Conservation (phyloP, 768 basidiomycete species). For the Lactarius psammicola region DNA sequence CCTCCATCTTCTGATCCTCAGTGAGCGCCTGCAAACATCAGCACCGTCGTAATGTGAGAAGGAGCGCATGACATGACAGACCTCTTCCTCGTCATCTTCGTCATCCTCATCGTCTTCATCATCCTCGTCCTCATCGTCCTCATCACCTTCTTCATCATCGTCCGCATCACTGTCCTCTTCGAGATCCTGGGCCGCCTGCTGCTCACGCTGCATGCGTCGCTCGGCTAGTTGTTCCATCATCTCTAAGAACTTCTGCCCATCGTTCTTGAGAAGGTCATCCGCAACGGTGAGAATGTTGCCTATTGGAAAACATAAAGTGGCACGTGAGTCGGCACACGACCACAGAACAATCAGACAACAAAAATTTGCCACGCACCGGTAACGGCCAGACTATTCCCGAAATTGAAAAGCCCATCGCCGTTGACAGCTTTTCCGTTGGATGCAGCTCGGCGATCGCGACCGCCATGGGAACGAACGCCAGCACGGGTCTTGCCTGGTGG, state of each 20-base stretch:
- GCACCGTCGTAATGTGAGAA: slow-evolving; percentile 21
- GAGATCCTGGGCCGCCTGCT: slow-evolving; percentile 50
- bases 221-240: slow-evolving; percentile 99
- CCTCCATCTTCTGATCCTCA: slow-evolving; percentile 98
- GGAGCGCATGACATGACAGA: slow-evolving; percentile 11
- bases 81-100: slow-evolving; percentile 47
- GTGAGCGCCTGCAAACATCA: slow-evolving; percentile 62
- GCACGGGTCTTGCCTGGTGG: slow-evolving; percentile 33
- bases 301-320: slow-evolving; percentile 47
- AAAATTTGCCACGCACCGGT: slow-evolving; percentile 51
- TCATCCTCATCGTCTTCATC: slow-evolving; percentile 53
- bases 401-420: slow-evolving; percentile 71
- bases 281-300: slow-evolving; percentile 98
- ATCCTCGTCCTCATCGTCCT: slow-evolving; percentile 50
- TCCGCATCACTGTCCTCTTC: slow-evolving; percentile 50
- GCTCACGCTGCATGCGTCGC: slow-evolving; percentile 88
- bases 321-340: slow-evolving; percentile 25
- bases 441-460: slow-evolving; percentile 32
- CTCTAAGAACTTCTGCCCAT: slow-evolving; percentile 98
- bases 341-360: slow-evolving; percentile 23
- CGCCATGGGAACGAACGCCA: slow-evolving; percentile 32
- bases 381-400: slow-evolving; percentile 81
- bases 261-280: slow-evolving; percentile 97
- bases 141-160: slow-evolving; percentile 49
- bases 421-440: slow-evolving; percentile 49